phyloP scores from a whole-genome alignment of 192 early-diverging fungal species.

The Coemansia sp. region DNA sequence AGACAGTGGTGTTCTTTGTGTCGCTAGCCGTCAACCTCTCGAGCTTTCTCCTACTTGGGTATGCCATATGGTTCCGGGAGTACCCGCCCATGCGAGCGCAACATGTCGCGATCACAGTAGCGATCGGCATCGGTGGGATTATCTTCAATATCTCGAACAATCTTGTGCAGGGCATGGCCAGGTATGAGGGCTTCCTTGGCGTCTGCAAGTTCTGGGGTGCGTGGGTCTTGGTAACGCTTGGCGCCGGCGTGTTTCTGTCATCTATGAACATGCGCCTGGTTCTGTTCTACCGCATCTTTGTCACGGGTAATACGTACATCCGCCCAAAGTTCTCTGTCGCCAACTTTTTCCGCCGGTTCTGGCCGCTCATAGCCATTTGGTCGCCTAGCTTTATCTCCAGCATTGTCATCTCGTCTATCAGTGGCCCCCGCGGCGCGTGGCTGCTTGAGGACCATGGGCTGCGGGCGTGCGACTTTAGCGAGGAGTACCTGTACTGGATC shows the following conservation, averaged over 20 bases:
- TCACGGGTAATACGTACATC: slow-evolving; percentile 26
- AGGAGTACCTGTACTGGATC: slow-evolving; percentile 40
- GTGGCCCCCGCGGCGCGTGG: slow-evolving; percentile 36
- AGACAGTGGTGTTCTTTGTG: slow-evolving; percentile 29
- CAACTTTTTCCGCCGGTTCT: slow-evolving; percentile 36
- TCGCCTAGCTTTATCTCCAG: slow-evolving; percentile 23
- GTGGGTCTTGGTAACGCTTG: slow-evolving; percentile 36
- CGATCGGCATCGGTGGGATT: slow-evolving; percentile 28
- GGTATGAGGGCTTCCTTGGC: slow-evolving; percentile 33
- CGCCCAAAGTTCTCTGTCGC: slow-evolving; percentile 9
- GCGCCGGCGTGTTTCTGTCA: slow-evolving; percentile 16
- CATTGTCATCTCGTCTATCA: slow-evolving; percentile 20
- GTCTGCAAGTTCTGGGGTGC: slow-evolving; percentile 32
- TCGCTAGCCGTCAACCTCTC: slow-evolving; percentile 29
- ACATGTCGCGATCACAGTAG: slow-evolving; percentile 42
- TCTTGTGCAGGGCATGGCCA: slow-evolving; percentile 38
- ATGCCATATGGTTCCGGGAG: slow-evolving; percentile 28
- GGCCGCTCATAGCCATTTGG: slow-evolving; percentile 41
- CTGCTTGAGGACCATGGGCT: slow-evolving; percentile 39
- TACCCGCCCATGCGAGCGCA: slow-evolving; percentile 43
- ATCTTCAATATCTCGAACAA: slow-evolving; percentile 42
- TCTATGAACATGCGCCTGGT: slow-evolving; percentile 40
- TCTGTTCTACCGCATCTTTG: slow-evolving; percentile 37
- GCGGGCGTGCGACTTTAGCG: slow-evolving; percentile 34
- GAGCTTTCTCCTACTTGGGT: slow-evolving; percentile 23